Evolutionary conservation across 306 rosid species (phyloP), one percentile per base, ranked within the genome.

Genomic region (Vigna unguiculata): DNA sequence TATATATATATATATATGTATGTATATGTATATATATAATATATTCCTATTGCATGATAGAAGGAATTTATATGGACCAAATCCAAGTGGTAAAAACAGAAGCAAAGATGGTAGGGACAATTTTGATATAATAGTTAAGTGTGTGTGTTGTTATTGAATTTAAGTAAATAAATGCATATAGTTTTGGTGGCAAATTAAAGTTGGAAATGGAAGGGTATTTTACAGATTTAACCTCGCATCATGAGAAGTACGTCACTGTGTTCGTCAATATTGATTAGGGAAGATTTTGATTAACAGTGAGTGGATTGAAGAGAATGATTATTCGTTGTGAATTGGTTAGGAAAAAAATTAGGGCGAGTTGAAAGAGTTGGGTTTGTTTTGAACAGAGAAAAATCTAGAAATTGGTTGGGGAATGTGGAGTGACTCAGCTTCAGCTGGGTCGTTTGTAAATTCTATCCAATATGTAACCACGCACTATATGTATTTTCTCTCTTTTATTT

Each of bases 1-100:
- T 51, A 51, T 51, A 83, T 87, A 78, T 84, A 76, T 85, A 83
- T 82, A 83, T 87, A 78, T 84, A 83, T 78, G 60, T 81, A 14
- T 47, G 32, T 65, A 0, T 59, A 2, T 62, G 24, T 55, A 1
- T 51, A 10, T 6, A 30, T 0, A 30, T 25, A 25, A 78, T 84
- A 76, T 85, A 83, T 82, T 85, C 74, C 79, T 60, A 74, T 67
- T 73, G 80, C 69, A 49, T 83, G 76, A 22, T 69, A 22, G 20
- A 71, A 9, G n/a, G 64, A 74, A 71, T 83, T 85, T 76, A 80
- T 83, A 81, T 40, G 72, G 81, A 67, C 58, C 15, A 63, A 82
- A 76, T 79, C 83, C 61, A 25, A 82, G 76, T 84, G 87, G 81
- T 81, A 66, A 73, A 78, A 75, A 80, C 75, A 53, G 80, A 74